Percentiles rank a stretch among this genome's conserved stretches.
Evolutionary conservation across 805 yeast genomes (phyloP).

Genomic region (Lipomyces sp.): DNA sequence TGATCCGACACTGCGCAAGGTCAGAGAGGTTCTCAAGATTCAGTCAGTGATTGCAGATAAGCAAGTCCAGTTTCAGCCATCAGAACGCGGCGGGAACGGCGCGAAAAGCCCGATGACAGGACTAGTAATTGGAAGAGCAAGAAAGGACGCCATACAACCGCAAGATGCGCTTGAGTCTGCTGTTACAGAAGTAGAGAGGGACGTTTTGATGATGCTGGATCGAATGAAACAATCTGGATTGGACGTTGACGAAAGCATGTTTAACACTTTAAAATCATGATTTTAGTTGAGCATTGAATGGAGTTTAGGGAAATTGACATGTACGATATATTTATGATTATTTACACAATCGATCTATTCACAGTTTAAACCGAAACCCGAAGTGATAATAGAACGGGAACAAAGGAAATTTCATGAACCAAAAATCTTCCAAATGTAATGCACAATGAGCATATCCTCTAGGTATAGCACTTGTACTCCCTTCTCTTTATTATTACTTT

Average conservation of each 20-base stretch:
- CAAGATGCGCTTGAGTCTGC: slow-evolving; percentile 16
- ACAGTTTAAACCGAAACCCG: neutral
- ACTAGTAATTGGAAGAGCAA: neutral
- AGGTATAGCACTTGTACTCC: neutral
- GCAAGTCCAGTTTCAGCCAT: slow-evolving; percentile 7
- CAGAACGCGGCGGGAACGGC: neutral
- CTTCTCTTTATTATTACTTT: neutral
- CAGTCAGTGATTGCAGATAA: slow-evolving; percentile 2
- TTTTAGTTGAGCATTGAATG: neutral
- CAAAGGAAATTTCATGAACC: neutral
- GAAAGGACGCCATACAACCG: neutral
- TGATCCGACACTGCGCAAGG: slow-evolving; percentile 20
- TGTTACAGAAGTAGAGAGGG: slow-evolving; percentile 11
- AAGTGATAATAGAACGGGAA: neutral
- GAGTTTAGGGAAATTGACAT: neutral
- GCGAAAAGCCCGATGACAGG: neutral
- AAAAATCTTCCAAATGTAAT: neutral
- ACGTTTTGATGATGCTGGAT: slow-evolving; percentile 16
- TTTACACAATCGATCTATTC: neutral
- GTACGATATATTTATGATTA: neutral
- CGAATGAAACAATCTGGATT: slow-evolving; percentile 21
- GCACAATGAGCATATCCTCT: neutral
- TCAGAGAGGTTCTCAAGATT: slow-evolving; percentile 13
- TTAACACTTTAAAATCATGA: neutral
- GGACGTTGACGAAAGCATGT: neutral